A percentile compares a stretch with the other conserved stretches of the same genome.
Conservation (phyloP, 805 yeast species). For the Metschnikowia shivogae region DNA sequence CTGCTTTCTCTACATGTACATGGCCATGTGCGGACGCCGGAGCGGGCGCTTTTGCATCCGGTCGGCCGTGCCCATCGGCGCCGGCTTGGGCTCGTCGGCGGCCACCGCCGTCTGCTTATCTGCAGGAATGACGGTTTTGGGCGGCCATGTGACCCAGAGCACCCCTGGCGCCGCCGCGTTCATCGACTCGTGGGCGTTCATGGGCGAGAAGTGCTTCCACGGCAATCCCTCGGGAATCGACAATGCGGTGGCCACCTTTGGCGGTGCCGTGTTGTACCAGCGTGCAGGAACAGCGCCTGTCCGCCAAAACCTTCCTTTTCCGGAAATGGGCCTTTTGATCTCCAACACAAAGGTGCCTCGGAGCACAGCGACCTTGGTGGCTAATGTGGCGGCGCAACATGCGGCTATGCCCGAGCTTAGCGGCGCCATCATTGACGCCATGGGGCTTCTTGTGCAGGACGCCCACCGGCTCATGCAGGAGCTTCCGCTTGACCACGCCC, state of each 20-base stretch:
- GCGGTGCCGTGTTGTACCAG: slow-evolving; percentile 92
- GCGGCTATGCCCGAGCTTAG: slow-evolving; percentile 52
- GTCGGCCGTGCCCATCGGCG: slow-evolving; percentile 90
- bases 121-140: slow-evolving; percentile 62
- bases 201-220: slow-evolving; percentile 94
- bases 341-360: slow-evolving; percentile 88
- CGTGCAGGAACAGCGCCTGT: slow-evolving; percentile 57
- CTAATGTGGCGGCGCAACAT: slow-evolving; percentile 59
- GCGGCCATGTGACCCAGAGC: slow-evolving; percentile 45
- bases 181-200: slow-evolving; percentile 81
- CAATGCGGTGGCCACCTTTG: slow-evolving; percentile 91
- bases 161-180: slow-evolving; percentile 43
- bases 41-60: slow-evolving; percentile 57
- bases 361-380: slow-evolving; percentile 79
- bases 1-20: slow-evolving; percentile 76
- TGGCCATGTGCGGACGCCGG: slow-evolving; percentile 42
- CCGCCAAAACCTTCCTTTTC: slow-evolving; percentile 69
- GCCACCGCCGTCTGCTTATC: slow-evolving; percentile 81
- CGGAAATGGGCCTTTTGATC: slow-evolving; percentile 66
- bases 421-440: slow-evolving; percentile 62
- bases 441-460: slow-evolving; percentile 67
- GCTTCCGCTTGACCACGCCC: slow-evolving; percentile 45
- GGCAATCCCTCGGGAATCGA: slow-evolving; percentile 97
- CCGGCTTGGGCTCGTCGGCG: slow-evolving; percentile 95
- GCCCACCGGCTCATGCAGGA: slow-evolving; percentile 64